Percentiles rank a stretch among this genome's conserved stretches.
These are phyloP conservation scores for Aristolochia contorta DNA, from an alignment of 164 flowering plant genomes.

Conservation along the genomic window DNA sequence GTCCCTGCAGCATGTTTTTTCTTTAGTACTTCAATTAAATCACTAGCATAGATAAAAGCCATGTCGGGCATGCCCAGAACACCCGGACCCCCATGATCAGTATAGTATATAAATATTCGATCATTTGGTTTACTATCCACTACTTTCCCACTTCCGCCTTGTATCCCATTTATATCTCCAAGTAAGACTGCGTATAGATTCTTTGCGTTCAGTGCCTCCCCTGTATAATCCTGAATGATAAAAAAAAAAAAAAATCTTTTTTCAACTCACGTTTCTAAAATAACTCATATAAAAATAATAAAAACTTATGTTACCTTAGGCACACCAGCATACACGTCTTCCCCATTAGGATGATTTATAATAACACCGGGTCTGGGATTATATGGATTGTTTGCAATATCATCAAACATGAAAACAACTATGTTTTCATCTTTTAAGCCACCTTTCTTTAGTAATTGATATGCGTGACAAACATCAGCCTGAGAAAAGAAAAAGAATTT, in stretches of 20 bases:
- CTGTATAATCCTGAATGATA: conserved; percentile 44
- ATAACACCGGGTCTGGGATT: conserved; percentile 79
- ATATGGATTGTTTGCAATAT: conserved; percentile 45
- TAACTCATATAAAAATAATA: no score
- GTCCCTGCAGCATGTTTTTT: conserved; percentile 59
- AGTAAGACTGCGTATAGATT: conserved; percentile 82
- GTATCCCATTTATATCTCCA: conserved; percentile 51
- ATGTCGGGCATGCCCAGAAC: conserved; percentile 89
- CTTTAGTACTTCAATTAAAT: conserved; percentile 69
- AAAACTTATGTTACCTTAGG: conserved; percentile 52
- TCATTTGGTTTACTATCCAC: conserved; percentile 67
- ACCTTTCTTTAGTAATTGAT: conserved; percentile 71
- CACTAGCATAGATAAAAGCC: conserved; percentile 63
- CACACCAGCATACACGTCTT: conserved; percentile 76
- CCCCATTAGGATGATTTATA: conserved; percentile 74
- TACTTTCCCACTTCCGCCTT: conserved; percentile 92
- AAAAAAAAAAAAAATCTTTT: no score
- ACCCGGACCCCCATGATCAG: conserved; percentile 99
- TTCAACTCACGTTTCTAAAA: no score
- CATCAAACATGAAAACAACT: conserved; percentile 87
- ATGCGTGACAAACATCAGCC: conserved; percentile 96
- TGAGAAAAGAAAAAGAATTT: conserved; percentile 12
- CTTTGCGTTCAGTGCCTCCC: conserved; percentile 49
- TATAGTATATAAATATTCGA: conserved; percentile 69
- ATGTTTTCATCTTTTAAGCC: conserved; percentile 88